Conservation (phyloP, 352 stramenopile species). For the Phytophthora meadii region DNA sequence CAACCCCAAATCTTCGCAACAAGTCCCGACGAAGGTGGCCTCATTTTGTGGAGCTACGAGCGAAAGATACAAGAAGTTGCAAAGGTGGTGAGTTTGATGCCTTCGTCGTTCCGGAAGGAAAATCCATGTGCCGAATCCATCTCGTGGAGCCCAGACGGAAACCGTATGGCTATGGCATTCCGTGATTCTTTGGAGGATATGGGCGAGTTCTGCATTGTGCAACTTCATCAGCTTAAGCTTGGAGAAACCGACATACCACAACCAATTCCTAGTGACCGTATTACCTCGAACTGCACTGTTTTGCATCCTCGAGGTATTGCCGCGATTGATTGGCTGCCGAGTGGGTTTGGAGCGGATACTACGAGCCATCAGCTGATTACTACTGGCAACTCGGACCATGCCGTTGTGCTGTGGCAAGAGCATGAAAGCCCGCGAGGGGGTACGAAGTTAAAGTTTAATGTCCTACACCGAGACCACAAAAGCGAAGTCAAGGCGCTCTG, state of each 20-base stretch:
- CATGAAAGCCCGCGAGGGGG: slow-evolving; percentile 38
- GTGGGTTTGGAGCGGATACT: slow-evolving; percentile 50
- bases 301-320: slow-evolving; percentile 72
- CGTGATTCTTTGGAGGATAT: slow-evolving; percentile 63
- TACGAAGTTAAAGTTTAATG: slow-evolving; percentile 66
- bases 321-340: slow-evolving; percentile 72
- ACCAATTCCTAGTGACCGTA: slow-evolving; percentile 56
- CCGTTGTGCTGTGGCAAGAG: slow-evolving; percentile 81
- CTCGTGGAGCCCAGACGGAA: slow-evolving; percentile 75
- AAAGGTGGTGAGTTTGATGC: slow-evolving; percentile 65
- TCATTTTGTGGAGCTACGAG: slow-evolving; percentile 85
- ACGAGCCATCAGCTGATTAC: slow-evolving; percentile 69
- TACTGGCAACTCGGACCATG: slow-evolving; percentile 73
- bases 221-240: slow-evolving; percentile 70
- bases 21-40: slow-evolving; percentile 76
- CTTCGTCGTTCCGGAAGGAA: slow-evolving; percentile 70
- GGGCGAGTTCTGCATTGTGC: slow-evolving; percentile 82
- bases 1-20: slow-evolving; percentile 79
- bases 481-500: slow-evolving; percentile 83
- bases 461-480: slow-evolving; percentile 77
- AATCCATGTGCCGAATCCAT: slow-evolving; percentile 75
- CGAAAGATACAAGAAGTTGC: slow-evolving; percentile 63
- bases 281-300: slow-evolving; percentile 68
- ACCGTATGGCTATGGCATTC: slow-evolving; percentile 83
- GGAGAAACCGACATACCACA: slow-evolving; percentile 50